Conservation (phyloP, 1,284 basidiomycete genomes). For the Ustilago hordei region DNA sequence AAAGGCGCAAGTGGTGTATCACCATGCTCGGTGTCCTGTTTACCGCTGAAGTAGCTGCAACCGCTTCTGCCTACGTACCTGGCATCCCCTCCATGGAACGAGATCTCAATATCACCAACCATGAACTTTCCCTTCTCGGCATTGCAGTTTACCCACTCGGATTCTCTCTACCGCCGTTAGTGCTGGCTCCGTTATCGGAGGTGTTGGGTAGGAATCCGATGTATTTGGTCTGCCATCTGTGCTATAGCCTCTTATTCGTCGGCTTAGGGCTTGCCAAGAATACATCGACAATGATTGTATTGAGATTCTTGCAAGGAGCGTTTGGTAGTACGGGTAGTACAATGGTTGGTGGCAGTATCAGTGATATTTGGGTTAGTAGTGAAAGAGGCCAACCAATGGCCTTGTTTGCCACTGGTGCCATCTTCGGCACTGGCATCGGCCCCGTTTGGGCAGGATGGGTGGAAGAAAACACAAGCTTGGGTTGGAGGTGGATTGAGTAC, state of each 20-base stretch:
- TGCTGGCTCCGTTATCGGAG: slow-evolving; percentile 77
- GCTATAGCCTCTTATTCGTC: slow-evolving; percentile 71
- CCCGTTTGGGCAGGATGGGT: slow-evolving; percentile 79
- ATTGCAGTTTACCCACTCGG: slow-evolving; percentile 73
- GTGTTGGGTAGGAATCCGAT: slow-evolving; percentile 80
- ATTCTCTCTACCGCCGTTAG: slow-evolving; percentile 78
- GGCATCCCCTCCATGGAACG: slow-evolving; percentile 76
- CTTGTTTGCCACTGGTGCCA: slow-evolving; percentile 51
- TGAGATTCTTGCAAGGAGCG: slow-evolving; percentile 77
- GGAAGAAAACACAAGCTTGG: slow-evolving; percentile 75
- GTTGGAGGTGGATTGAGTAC: slow-evolving; percentile 87
- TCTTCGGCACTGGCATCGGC: slow-evolving; percentile 77
- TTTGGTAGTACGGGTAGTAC: slow-evolving; percentile 77
- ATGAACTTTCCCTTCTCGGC: slow-evolving; percentile 76
- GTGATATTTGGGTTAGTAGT: slow-evolving; percentile 65
- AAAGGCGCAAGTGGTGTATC: slow-evolving; percentile 75
- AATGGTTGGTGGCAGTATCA: slow-evolving; percentile 81
- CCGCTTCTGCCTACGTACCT: slow-evolving; percentile 74
- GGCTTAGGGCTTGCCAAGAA: slow-evolving; percentile 73
- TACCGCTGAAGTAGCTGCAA: slow-evolving; percentile 73
- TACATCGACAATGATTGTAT: slow-evolving; percentile 78
- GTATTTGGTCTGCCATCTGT: slow-evolving; percentile 75
- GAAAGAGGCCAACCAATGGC: slow-evolving; percentile 77
- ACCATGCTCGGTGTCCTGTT: slow-evolving; percentile 75
- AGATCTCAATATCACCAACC: slow-evolving; percentile 76